Evolutionary conservation across 2,329 filamentous ascomycete genomes (phyloP), one percentile per base, ranked within the genome.

Genomic region (Epichloe scottii): DNA sequence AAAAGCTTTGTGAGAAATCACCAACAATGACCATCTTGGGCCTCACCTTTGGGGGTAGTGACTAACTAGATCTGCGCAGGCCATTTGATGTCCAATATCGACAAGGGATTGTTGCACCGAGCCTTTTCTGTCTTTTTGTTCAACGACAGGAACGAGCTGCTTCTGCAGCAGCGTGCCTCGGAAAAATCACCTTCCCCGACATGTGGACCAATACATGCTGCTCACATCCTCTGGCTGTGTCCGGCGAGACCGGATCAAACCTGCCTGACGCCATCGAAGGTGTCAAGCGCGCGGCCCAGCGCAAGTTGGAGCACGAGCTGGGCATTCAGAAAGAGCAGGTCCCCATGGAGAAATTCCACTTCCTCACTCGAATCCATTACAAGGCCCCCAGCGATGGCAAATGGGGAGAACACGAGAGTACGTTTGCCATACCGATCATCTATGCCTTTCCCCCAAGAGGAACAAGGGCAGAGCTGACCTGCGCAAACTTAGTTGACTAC

Each of bases 121-220:
- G 93, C 93, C 56, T 98, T 98, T 71, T 97, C 91, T 53, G 88
- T 94, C 59, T 98, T 98, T 74, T 83, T 98, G 59, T 98, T 98
- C 76, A 89, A 97, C 72, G 85, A 87, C 55, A 79, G 93, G 66
- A 94, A 96, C 69, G 85, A 89, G 61, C 76, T 97, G 54, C 85
- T 98, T 43, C 82, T 98, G 48, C 93, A 98, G 72, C 93, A 97
- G 75, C 87, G 93, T 59, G 93, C 93, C 30, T 75, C 83, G 40
- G 91, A 97, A 74, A 98, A 98, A 98, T 98, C 65, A 98, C 93
- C 6, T 98, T 98, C 72, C 91, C 93, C 46, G 89, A 95, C 66
- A 90, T 96, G 85, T 98, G 93, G 93, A 98, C 93, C 57, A 98
- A 98, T 72, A 98, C 93, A 34, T 98, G 93, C 78, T 98, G 93